Conservation (phyloP, 1,284 basidiomycete genomes). For the Irpex rosettiformis region DNA sequence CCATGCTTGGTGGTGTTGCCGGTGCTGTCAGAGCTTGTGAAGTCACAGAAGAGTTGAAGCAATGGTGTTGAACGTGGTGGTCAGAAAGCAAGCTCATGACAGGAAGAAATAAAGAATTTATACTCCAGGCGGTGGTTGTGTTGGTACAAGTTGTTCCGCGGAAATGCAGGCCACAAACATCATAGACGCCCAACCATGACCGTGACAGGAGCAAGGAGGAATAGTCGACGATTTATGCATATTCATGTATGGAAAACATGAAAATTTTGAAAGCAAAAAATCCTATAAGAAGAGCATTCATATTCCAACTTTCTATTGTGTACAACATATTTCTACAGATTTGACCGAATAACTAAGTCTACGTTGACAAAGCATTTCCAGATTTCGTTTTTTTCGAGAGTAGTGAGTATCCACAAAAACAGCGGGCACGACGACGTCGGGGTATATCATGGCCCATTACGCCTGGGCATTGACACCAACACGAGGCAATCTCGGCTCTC, state of each 20-base stretch:
- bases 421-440: background rate
- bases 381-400: background rate
- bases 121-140: background rate
- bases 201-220: background rate
- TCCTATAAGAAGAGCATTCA: background rate
- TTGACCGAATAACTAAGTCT: background rate
- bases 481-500: constrained; percentile 68
- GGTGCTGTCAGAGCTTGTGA: background rate
- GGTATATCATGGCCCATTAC: no score
- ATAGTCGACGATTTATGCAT: no score
- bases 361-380: background rate
- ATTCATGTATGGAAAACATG: no score
- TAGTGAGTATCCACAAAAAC: background rate
- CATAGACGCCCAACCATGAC: background rate
- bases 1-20: constrained; percentile 21
- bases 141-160: background rate
- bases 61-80: background rate
- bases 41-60: background rate
- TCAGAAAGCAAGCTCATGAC: background rate
- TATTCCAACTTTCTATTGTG: background rate
- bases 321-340: background rate
- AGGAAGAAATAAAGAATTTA: background rate
- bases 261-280: no score
- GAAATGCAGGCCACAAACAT: background rate
- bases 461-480: constrained; percentile 30